Percentiles rank a stretch among this genome's conserved stretches.
These are phyloP conservation scores for Graphilbum sp. DNA, from an alignment of 2,329 filamentous ascomycete species.

Conservation along the genomic window DNA sequence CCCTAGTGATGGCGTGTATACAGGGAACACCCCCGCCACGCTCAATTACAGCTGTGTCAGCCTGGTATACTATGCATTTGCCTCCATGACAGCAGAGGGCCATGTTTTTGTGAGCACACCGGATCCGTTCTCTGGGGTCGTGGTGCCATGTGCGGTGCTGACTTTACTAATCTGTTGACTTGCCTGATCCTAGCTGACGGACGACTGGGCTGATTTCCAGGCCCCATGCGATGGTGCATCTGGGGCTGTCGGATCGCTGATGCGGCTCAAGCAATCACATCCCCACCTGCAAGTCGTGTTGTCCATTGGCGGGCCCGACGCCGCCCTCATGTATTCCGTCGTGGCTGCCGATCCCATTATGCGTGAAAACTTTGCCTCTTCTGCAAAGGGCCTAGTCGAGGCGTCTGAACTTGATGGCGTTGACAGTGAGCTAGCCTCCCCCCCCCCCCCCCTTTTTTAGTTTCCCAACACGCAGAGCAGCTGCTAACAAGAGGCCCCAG, in stretches of 20 bases:
- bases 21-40: conserved; percentile 54
- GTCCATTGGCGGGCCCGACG: conserved; percentile 55
- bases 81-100: conserved; percentile 55
- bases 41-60: conserved; percentile 64
- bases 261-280: conserved; percentile 54
- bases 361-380: conserved; percentile 54
- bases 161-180: no score
- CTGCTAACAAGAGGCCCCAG: conserved; percentile 23
- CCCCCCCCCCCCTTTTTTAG: background rate
- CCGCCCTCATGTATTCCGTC: conserved; percentile 48
- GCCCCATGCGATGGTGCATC: conserved; percentile 55
- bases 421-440: conserved; percentile 50
- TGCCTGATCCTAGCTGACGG: conserved; percentile 66
- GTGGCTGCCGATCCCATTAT: conserved; percentile 45
- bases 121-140: background rate
- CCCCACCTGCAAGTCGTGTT: conserved; percentile 58
- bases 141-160: no score
- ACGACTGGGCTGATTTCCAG: conserved; percentile 61
- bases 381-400: conserved; percentile 50
- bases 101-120: conserved; percentile 50
- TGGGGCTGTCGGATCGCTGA: conserved; percentile 58
- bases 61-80: conserved; percentile 72
- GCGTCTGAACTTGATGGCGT: conserved; percentile 58
- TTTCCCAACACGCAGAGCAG: background rate
- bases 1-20: conserved; percentile 62